Evolutionary conservation across 2,329 filamentous ascomycete genomes (phyloP).

Genomic region (Pseudogymnoascus sp.): DNA sequence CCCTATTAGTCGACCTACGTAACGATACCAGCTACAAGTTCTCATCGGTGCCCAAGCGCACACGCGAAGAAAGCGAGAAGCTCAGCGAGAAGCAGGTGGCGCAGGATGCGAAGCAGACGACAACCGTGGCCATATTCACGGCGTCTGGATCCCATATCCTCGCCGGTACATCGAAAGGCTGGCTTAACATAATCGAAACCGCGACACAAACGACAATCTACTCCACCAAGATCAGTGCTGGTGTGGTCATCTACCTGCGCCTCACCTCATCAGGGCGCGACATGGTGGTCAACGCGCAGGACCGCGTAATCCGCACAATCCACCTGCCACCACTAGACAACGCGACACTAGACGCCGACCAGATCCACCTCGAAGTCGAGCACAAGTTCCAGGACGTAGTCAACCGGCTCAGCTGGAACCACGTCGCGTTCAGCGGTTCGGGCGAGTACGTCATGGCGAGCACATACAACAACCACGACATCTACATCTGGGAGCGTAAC

Average conservation of each 20-base stretch:
- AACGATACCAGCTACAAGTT: slow-evolving; percentile 59
- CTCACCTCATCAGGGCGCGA: slow-evolving; percentile 78
- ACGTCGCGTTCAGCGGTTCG: slow-evolving; percentile 87
- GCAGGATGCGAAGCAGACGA: slow-evolving; percentile 90
- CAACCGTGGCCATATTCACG: slow-evolving; percentile 86
- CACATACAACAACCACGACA: slow-evolving; percentile 96
- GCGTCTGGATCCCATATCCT: slow-evolving; percentile 79
- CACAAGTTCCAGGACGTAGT: slow-evolving; percentile 99
- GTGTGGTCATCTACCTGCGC: slow-evolving; percentile 79
- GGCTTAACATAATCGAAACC: slow-evolving; percentile 89
- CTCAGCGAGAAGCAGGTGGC: slow-evolving; percentile 75
- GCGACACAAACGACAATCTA: slow-evolving; percentile 74
- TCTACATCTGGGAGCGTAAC: slow-evolving; percentile 95
- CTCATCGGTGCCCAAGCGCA: slow-evolving; percentile 75
- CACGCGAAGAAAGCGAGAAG: slow-evolving; percentile 59
- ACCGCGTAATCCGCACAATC: slow-evolving; percentile 90
- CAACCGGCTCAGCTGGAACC: slow-evolving; percentile 91
- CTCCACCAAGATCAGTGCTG: slow-evolving; percentile 78
- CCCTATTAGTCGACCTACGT: slow-evolving; percentile 74
- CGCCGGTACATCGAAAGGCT: slow-evolving; percentile 88
- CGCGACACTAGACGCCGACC: slow-evolving; percentile 67
- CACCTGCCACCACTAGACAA: slow-evolving; percentile 69
- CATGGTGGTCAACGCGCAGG: slow-evolving; percentile 83
- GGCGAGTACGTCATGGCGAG: slow-evolving; percentile 95
- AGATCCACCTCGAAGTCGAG: slow-evolving; percentile 81